A percentile compares a stretch with the other conserved stretches of the same genome.
Conservation (phyloP, 768 basidiomycete species). For the Chalciporus piperatus region DNA sequence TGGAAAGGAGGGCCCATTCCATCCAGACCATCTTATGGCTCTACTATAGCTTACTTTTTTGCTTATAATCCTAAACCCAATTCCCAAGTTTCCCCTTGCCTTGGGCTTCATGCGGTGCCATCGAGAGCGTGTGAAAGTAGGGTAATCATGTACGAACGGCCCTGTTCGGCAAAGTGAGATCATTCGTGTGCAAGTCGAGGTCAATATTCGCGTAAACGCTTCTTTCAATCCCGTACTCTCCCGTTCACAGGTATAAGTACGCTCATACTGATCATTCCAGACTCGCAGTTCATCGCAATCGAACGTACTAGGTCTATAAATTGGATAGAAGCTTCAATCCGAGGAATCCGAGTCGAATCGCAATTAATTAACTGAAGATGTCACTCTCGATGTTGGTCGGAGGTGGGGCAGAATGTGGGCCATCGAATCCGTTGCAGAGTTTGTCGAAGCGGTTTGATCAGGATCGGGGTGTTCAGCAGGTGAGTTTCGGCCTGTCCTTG, state of each 20-base stretch:
- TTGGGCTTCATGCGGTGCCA: too few species aligned
- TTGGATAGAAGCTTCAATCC: too few species aligned
- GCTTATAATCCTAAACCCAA: slow-evolving; percentile 26
- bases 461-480: slow-evolving; percentile 79
- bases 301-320: too few species aligned
- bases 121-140: background rate
- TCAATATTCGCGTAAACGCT: too few species aligned
- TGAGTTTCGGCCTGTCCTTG: too few species aligned
- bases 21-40: slow-evolving; percentile 11
- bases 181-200: too few species aligned
- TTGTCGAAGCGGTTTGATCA: slow-evolving; percentile 77
- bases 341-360: slow-evolving; percentile 24
- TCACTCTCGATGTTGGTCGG: slow-evolving; percentile 77
- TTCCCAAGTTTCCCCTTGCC: background rate
- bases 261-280: too few species aligned
- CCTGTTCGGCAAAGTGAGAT: background rate
- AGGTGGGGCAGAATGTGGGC: slow-evolving; percentile 72
- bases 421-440: slow-evolving; percentile 76
- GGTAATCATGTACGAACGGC: too few species aligned
- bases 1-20: slow-evolving; percentile 10
- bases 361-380: too few species aligned
- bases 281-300: too few species aligned
- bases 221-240: background rate
- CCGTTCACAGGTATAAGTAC: background rate
- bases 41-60: slow-evolving; percentile 27